A percentile compares a stretch with the other conserved stretches of the same genome.
Evolutionary conservation across 345 rosid species (phyloP).

Genomic region (Eucalyptus curtisii): DNA sequence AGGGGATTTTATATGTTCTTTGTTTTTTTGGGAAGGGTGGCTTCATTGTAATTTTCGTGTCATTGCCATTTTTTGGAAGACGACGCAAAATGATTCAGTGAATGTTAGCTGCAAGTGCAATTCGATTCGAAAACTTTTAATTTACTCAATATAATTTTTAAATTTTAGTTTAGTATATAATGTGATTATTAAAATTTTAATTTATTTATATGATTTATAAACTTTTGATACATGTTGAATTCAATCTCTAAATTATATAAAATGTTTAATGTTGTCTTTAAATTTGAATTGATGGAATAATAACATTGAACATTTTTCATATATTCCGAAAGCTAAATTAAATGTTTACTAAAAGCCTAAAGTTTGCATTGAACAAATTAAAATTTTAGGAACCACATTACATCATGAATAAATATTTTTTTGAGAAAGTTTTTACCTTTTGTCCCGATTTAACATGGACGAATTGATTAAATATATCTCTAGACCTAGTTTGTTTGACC

Average conservation of each 20-base stretch:
- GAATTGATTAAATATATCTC: neutral
- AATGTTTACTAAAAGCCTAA: fast-evolving
- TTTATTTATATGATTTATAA: too few species aligned
- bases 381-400: fast-evolving
- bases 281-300: too few species aligned
- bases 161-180: too few species aligned
- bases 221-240: fast-evolving
- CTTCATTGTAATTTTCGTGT: neutral
- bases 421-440: neutral
- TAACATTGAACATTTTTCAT: too few species aligned
- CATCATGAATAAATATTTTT: fast-evolving
- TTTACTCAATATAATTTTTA: too few species aligned
- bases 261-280: too few species aligned
- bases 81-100: neutral
- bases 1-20: neutral
- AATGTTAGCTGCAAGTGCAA: neutral
- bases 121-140: too few species aligned
- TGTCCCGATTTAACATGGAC: fast-evolving
- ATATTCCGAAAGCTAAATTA: fast-evolving
- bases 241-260: too few species aligned
- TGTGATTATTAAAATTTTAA: fast-evolving
- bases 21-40: neutral
- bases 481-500: fast-evolving
- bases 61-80: neutral
- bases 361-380: fast-evolving